A percentile compares a stretch with the other conserved stretches of the same genome.
These are phyloP conservation scores for Larix kaempferi DNA, from an alignment of 75 land plant genomes.

Conservation along the genomic window DNA sequence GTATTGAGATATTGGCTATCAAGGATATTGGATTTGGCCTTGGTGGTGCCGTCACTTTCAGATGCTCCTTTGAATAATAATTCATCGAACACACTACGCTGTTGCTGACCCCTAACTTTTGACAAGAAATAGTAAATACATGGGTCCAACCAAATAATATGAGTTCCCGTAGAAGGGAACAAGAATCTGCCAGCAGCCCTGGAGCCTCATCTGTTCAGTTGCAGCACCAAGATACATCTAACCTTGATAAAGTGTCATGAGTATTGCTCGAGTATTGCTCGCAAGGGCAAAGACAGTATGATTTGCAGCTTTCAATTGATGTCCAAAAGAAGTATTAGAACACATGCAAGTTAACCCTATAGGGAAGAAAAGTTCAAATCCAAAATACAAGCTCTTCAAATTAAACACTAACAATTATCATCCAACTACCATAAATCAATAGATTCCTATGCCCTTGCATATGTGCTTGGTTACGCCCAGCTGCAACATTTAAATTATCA, in stretches of 20 bases:
- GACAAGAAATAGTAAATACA: slow-evolving; percentile 26
- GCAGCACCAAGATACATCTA: slow-evolving; percentile 75
- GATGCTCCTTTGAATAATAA: background rate
- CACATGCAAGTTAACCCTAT: background rate
- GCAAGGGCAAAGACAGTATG: slow-evolving; percentile 59
- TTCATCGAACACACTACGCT: background rate
- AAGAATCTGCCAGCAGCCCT: slow-evolving; percentile 69
- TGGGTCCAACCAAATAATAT: slow-evolving; percentile 77
- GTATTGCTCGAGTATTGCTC: slow-evolving; percentile 20
- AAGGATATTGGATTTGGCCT: too few species aligned
- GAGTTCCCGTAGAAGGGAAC: slow-evolving; percentile 35
- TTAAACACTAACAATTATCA: background rate
- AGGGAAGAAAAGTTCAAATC: background rate
- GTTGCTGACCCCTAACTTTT: background rate
- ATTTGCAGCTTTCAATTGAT: slow-evolving; percentile 34
- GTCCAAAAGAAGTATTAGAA: background rate
- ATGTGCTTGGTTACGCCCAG: background rate
- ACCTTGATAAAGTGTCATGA: slow-evolving; percentile 17
- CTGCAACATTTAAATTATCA: background rate
- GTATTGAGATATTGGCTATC: too few species aligned
- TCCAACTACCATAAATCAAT: background rate
- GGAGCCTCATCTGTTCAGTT: slow-evolving; percentile 56
- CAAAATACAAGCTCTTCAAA: too few species aligned
- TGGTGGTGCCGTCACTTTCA: too few species aligned
- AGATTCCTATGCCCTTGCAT: background rate